These are phyloP conservation scores for Nothomitra cinnamomea DNA, from an alignment of 2,329 filamentous ascomycete species.

Conservation along the genomic window DNA sequence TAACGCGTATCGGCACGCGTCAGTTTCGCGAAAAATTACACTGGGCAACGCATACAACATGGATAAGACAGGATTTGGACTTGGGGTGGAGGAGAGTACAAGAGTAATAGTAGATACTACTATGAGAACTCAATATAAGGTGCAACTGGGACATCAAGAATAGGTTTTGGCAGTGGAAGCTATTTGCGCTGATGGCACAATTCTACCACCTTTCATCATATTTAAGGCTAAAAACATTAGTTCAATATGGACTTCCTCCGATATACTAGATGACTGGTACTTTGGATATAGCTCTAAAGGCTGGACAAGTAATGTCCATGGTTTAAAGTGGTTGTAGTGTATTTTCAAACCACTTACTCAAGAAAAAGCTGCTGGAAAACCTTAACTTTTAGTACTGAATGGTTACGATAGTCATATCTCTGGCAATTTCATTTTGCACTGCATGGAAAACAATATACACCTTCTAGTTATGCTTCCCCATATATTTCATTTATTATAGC, in stretches of 20 bases:
- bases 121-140: background rate
- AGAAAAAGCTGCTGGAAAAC: background rate
- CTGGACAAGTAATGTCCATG: conserved; percentile 12
- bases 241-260: background rate
- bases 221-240: background rate
- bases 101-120: background rate
- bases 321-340: conserved; percentile 10
- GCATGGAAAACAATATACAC: conserved; percentile 10
- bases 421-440: conserved; percentile 12
- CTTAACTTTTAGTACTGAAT: conserved; percentile 12
- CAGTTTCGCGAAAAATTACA: too few species aligned
- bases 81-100: background rate
- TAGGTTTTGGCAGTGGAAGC: background rate
- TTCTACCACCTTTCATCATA: background rate
- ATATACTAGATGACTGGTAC: background rate
- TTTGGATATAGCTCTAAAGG: conserved; percentile 8
- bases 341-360: conserved; percentile 9
- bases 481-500: conserved; percentile 14
- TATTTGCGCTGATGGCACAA: background rate
- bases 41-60: too few species aligned
- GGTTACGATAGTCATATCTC: conserved; percentile 11
- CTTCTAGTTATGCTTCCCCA: conserved; percentile 12
- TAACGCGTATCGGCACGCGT: too few species aligned
- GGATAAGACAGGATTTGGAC: background rate
- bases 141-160: background rate